Base-by-base conservation (phyloP, 164 flowering plant species). In the Kingdonia uniflora region DNA sequence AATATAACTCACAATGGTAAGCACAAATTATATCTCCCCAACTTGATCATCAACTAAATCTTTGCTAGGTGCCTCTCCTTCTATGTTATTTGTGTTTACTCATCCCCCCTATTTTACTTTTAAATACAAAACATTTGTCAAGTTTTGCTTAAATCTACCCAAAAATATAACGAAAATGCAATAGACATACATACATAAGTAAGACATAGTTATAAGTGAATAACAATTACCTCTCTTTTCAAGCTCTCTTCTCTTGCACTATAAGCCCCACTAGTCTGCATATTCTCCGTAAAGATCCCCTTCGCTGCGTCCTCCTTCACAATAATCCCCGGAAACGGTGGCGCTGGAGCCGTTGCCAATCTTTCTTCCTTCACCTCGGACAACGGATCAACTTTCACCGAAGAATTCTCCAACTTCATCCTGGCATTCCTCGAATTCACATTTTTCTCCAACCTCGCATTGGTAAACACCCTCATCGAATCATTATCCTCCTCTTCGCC, bases 221-320 rank as follows among this genome's bases (percentile, higher is more conserved):
- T n/a, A n/a, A 54, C 2, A 21, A 1, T 16, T 53, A 83, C 97
- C 86, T 94, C 99, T 69, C 81, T 75, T 70, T 76, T 89, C 76
- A 94, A 71, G 58, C 72, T 80, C 75, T 94, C 97, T 65, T 94
- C 97, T 55, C 99, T 76, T 1, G 95, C 82, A 71, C 82, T 76
- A 49, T 94, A 94, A 56, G 99, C 96, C 8, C 97, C 99, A 66
- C 95, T 81, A 11, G 92, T 79, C 78, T 89, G 99, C 25, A 89
- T 49, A 79, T 88, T 89, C 43, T 94, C 97, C 0, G 99, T 82
- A 58, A 84, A 85, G 49, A 87, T 72, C 33, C 68, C 76, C 74
- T 88, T 92, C 50, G 70, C 74, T 6, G 75, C 51, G 23, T 88
- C 95, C 54, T 94, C 99, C 76, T 94, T 89, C 71, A 70, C 84